Evolutionary conservation across 306 rosid genomes (phyloP).

Genomic region (Fragaria nilgerrensis): DNA sequence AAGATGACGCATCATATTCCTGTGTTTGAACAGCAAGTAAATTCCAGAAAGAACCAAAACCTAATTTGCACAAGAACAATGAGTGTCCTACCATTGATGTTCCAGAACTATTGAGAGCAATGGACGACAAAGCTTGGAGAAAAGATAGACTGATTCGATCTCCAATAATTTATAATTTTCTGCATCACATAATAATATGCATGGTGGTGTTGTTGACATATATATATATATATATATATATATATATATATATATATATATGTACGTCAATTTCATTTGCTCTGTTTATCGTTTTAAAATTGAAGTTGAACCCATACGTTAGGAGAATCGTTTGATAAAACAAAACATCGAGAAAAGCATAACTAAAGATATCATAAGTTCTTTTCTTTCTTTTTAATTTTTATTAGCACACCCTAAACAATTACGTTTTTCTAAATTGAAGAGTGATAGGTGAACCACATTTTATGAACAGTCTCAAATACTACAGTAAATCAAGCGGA

Average conservation of each 20-base stretch:
- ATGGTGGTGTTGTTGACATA: background rate
- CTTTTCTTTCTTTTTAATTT: too few species aligned
- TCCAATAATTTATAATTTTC: background rate
- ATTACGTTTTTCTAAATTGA: too few species aligned
- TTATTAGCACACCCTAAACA: too few species aligned
- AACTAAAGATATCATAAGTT: too few species aligned
- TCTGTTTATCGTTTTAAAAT: too few species aligned
- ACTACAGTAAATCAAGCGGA: too few species aligned
- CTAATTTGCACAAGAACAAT: background rate
- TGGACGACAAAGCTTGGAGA: background rate
- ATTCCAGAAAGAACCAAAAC: slow-evolving; percentile 6
- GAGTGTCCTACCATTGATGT: background rate
- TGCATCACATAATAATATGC: background rate
- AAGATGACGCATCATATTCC: background rate
- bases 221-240: background rate
- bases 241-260: background rate
- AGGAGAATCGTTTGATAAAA: too few species aligned
- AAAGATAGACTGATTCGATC: background rate
- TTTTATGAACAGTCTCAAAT: too few species aligned
- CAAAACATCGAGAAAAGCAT: too few species aligned
- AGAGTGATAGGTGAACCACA: too few species aligned
- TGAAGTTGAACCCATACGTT: too few species aligned
- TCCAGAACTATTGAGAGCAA: background rate
- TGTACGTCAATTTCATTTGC: background rate
- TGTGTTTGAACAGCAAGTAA: background rate